Base-by-base conservation (phyloP, 2,329 filamentous ascomycete species). In the Arthrobotrys musiformis region DNA sequence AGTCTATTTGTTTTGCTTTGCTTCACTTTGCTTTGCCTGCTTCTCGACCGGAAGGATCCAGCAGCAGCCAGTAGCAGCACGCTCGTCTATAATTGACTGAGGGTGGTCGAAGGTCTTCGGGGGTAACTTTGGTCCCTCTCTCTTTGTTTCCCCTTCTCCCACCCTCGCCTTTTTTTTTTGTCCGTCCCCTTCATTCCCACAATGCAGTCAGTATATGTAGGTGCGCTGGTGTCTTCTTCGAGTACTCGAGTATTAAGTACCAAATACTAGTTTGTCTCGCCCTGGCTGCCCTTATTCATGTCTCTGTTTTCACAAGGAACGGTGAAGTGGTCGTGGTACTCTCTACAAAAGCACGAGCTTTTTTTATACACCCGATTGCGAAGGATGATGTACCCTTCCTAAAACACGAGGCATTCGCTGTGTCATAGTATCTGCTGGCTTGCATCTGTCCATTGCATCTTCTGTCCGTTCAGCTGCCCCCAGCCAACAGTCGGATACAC, bases 131-230 rank as follows among this genome's bases (percentile, higher is more conserved):
- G 40, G 40, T 42, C 40, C 19, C n/a, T 8, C 40, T 42, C 7
- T 42, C 9, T 9, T 33, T 33, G 4, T 9, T 9, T 33, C 19
- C 40, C n/a, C 4, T 42, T 42, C 28, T 58, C 50, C 61, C 70
- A 52, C 50, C 70, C 70, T 68, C 52, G 70, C 70, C 70, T 52
- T 74, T 75, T 75, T 68, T 66, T 33, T 42, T 42, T 15, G 37
- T 9, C 40, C 15, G 40, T 42, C 40, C 40, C 37, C 24, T 40
- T 24, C 42, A 37, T 50, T 46, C 62, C 33, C 26, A 30, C 24
- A 15, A 7, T 52, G 22, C 24, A n/a, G n/a, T 42, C 24, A n/a
- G n/a, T 42, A 19, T 9, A 33, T 33, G 30, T 19, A 19, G n/a
- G 2, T n/a, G 24, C 24, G 24, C 46, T 50, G 54, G 24, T 52